Evolutionary conservation across 805 yeast genomes (phyloP), one percentile per base, ranked within the genome.

Genomic region (Yamadazyma olivae): DNA sequence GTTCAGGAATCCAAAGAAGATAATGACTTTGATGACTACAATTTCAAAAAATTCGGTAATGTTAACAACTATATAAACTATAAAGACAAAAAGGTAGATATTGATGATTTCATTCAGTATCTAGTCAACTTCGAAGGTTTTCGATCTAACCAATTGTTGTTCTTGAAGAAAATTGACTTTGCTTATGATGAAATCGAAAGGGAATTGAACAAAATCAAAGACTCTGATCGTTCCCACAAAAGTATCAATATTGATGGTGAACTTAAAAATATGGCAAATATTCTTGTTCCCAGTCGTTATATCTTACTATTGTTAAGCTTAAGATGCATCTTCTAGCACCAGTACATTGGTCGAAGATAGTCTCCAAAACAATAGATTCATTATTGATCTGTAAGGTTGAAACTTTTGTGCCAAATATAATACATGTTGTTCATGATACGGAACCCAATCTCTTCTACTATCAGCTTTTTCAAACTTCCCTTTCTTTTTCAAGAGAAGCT

Each of bases 311-410:
- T n/a, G n/a, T n/a, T n/a, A n/a, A n/a, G n/a, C n/a, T n/a, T n/a
- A n/a, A n/a, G n/a, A n/a, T 27, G 23, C 10, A 5, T 34, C 38
- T 9, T 55, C 64, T 34, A 68, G 49, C 2, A 63, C 79, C 1
- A 72, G 81, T 30, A 81, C 64, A 38, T 74, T 64, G 1, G 83
- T 79, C 22, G 75, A 65, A 15, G 84, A 70, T 17, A 83, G 46
- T 41, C 89, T 69, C 96, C 96, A 88, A 43, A 86, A 53, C 3
- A 85, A 44, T 50, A 83, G 52, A 86, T 83, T 84, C 33, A 84
- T 72, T 3, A 77, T 74, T 17, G 83, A 70, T 36, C 81, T 65
- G 53, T 81, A 81, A 0, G 96, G 96, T 31, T 60, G 56, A 50
- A 79, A 88, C 36, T 54, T 54, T 22, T 71, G 71, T 1, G 88